Base-by-base conservation (phyloP, 257 asterid species). In the Gentiana dahurica region DNA sequence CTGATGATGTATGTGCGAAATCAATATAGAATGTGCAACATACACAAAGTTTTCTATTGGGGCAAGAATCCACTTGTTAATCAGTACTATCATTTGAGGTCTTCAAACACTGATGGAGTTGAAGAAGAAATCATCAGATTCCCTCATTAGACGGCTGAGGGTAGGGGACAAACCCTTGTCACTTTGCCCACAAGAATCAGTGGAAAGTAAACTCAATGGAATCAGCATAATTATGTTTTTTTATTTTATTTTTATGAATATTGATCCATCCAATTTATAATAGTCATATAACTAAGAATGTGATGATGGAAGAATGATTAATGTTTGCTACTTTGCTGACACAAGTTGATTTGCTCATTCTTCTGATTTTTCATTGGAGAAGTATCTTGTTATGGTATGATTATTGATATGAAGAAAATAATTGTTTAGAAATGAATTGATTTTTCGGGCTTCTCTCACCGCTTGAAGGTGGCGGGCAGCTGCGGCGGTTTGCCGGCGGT, bases 71-170 rank as follows among this genome's bases (percentile, higher is more conserved):
- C 46, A 41, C 46, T 41, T 41, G 46, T 41, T 41, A 10, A 41
- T n/a, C n/a, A n/a, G n/a, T n/a, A n/a, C n/a, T 34, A 8, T 55
- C 10, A 13, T 7, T 36, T 45, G 38, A 34, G 36, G 52, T 51
- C 57, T 46, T 36, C 39, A 53, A 58, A 74, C 60, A 9, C 57
- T 67, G 68, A 34, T 52, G 46, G 66, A 68, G 81, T 84, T 82
- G 89, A 65, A 66, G 48, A 64, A 74, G 89, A 87, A 65, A 73
- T 79, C 79, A 75, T 71, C 81, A 81, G 46, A 41, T 41, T 80
- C 82, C 95, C 89, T 76, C 83, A 78, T 75, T 87, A 80, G 79
- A 81, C 89, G 94, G 94, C 85, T 74, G 73, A 67, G 59, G 65
- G 69, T 62, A 79, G 76, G 65, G 78, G 68, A 65, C 84, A 75